Percentiles rank a stretch among this genome's conserved stretches.
Evolutionary conservation across 768 basidiomycete genomes (phyloP).

Genomic region (Leccinum pellstonianum): DNA sequence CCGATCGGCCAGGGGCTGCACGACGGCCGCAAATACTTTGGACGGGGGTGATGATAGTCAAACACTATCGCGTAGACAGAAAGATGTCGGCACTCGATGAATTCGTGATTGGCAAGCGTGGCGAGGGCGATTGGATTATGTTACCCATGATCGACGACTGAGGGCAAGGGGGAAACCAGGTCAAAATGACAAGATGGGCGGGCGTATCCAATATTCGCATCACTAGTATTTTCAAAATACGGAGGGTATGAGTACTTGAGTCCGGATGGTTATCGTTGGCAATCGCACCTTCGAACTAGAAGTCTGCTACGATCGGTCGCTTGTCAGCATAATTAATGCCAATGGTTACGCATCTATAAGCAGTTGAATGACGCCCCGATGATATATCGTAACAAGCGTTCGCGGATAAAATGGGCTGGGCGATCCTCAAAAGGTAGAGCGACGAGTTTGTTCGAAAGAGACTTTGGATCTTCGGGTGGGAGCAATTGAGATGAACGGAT

Average conservation of each 20-base stretch:
- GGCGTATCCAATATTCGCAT: not conserved
- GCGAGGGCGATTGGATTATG: not conserved
- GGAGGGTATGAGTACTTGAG: too few species aligned
- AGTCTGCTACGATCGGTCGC: not conserved
- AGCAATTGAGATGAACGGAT: conserved; percentile 4
- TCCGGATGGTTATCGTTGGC: too few species aligned
- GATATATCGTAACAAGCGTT: not conserved
- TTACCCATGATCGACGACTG: not conserved
- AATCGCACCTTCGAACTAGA: not conserved
- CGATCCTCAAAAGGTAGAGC: not conserved
- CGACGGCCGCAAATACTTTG: not conserved
- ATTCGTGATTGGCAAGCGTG: not conserved
- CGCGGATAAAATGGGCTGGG: not conserved
- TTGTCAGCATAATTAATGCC: not conserved
- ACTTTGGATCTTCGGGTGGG: conserved; percentile 7
- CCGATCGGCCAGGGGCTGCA: not conserved
- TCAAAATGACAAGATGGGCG: too few species aligned
- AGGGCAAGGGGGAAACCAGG: not conserved
- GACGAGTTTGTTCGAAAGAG: not conserved
- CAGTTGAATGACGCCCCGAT: not conserved
- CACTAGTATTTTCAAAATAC: too few species aligned
- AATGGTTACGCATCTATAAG: not conserved
- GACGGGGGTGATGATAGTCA: not conserved
- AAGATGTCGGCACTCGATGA: not conserved
- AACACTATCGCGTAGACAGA: not conserved